Conservation (phyloP, 371 early-diverging fungal species). For the Globomyces sp. region DNA sequence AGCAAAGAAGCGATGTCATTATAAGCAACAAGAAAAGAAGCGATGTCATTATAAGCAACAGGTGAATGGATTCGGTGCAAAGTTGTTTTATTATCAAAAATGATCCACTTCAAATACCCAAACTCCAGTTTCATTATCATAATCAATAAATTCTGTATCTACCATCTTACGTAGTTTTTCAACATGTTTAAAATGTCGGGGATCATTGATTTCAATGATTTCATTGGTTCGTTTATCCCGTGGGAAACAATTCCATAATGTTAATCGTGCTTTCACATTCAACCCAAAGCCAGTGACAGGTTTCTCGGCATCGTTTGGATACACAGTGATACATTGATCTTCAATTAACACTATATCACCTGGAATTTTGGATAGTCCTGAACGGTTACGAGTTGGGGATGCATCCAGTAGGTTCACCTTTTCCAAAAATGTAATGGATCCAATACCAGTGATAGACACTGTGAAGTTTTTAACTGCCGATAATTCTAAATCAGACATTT, state of each 20-base stretch:
- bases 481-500: constrained; percentile 69
- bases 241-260: constrained; percentile 78
- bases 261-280: constrained; percentile 83
- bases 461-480: constrained; percentile 68
- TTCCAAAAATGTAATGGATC: constrained; percentile 70
- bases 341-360: constrained; percentile 75
- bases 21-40: too few species aligned
- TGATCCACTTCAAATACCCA: constrained; percentile 90
- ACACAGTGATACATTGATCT: constrained; percentile 70
- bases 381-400: constrained; percentile 33
- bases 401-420: constrained; percentile 82
- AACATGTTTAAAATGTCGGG: constrained; percentile 67
- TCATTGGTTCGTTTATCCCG: constrained; percentile 71
- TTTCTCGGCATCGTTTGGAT: constrained; percentile 69
- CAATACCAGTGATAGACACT: constrained; percentile 69
- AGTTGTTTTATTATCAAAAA: constrained; percentile 66
- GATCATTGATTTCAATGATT: constrained; percentile 67
- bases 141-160: constrained; percentile 77
- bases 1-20: too few species aligned
- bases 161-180: constrained; percentile 62
- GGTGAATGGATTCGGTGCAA: too few species aligned
- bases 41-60: too few species aligned
- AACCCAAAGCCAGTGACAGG: constrained; percentile 81
- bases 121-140: constrained; percentile 65
- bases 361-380: constrained; percentile 57